Base-by-base conservation (phyloP, 768 basidiomycete species). In the Lactifluus volemus region DNA sequence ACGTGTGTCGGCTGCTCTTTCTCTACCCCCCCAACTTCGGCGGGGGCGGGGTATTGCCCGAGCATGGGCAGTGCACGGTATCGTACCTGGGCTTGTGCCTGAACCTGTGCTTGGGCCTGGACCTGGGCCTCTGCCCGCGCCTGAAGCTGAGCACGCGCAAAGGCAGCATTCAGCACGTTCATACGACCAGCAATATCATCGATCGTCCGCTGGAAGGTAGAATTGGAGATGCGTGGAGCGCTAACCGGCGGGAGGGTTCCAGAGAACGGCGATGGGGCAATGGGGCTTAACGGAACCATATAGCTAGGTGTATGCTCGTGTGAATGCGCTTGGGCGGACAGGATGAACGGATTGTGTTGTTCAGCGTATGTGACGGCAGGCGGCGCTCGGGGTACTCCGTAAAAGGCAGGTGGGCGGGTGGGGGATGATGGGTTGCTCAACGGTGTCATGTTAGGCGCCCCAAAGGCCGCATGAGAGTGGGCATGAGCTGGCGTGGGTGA, bases 131-230 rank as follows among this genome's bases (percentile, higher is more conserved):
- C 63, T 6, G 60, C 63, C 39, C 65, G 65, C 30, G 63, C 63
- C 15, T 64, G 63, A 34, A 64, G 59, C 48, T 64, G 65, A 14
- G 65, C 64, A 36, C 63, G 63, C 21, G 63, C 65, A 45, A 65
- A 66, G 7, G 63, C 61, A 4, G 64, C 63, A 6, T 68, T 65
- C 39, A 78, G 71, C 34, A 75, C 65, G 65, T 80, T 80, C 54
- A 79, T 74, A 59, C 77, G 77, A 29, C 76, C 76, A 15, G 81
- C 75, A 44, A 79, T 75, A 21, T 78, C 76, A 44, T 78, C 76
- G 58, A 79, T 75, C 9, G 75, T 72, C 47, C 67, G 67, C 68
- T 78, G 81, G 34, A 76, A 66, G 39, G 75, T 74, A 30, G 71
- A 70, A 47, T 79, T 75, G 1, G 68, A 69, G 11, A 74, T 73